Conservation (phyloP, 2,329 filamentous ascomycete genomes). For the Aspergillus quadricinctus region DNA sequence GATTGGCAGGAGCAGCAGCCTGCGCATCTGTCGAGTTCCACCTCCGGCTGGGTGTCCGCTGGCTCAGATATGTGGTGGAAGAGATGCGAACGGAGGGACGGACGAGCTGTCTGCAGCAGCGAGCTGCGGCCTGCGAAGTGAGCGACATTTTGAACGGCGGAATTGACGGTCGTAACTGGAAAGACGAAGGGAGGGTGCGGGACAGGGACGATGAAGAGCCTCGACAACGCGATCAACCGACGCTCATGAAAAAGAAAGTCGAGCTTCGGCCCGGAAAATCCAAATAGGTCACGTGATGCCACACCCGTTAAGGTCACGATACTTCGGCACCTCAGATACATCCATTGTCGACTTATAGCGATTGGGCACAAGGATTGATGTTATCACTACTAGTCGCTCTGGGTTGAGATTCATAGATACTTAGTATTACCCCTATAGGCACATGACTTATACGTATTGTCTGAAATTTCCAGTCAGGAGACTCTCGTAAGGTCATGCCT, state of each 20-base stretch:
- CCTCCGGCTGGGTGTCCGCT: constrained; percentile 56
- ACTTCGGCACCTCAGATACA: neutral
- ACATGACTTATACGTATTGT: constrained; percentile 1
- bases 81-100: constrained; percentile 39
- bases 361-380: neutral
- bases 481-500: constrained; percentile 31
- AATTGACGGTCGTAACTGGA: constrained; percentile 10
- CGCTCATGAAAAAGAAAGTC: constrained; percentile 26
- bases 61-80: constrained; percentile 36
- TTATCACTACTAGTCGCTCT: neutral
- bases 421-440: constrained; percentile 1
- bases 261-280: constrained; percentile 31
- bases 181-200: constrained; percentile 7
- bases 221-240: constrained; percentile 4
- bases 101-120: constrained; percentile 41
- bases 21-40: constrained; percentile 78
- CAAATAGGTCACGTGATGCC: constrained; percentile 24
- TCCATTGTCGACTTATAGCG: neutral
- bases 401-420: neutral
- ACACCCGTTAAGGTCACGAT: neutral
- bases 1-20: constrained; percentile 58
- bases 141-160: constrained; percentile 34
- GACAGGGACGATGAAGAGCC: constrained; percentile 7
- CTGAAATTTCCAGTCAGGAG: constrained; percentile 5
- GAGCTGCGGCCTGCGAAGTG: constrained; percentile 37